Evolutionary conservation across 2,329 filamentous ascomycete species (phyloP), one percentile per base, ranked within the genome.

Genomic region (Talaromyces atroroseus): DNA sequence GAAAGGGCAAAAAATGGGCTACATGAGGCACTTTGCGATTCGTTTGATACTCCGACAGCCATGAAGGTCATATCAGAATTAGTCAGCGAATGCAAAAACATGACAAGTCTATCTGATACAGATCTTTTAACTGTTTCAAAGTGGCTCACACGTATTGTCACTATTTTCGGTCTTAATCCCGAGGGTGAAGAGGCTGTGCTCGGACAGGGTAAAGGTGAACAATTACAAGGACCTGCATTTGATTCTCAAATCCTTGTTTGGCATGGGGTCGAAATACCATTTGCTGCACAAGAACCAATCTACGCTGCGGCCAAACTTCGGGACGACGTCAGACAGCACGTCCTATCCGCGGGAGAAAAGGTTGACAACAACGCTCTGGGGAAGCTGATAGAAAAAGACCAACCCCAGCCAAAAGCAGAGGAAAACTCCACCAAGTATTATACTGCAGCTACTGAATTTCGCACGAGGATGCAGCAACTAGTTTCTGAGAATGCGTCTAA

Each of bases 101-200:
- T 38, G 16, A 70, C 76, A 54, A 76, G 75, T 49, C 68, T 74
- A 7, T 63, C 70, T n/a, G 76, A 78, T 5, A 75, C 78, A 2
- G 71, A 80, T 44, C 76, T 76, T 11, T 70, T 89, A 54, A 90
- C 87, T 5, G 26, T 49, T 23, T 20, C 47, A 36, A 80, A 82
- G 52, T 96, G 89, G 86, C 78, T 96, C 49, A 96, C 92, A 1
- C 84, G 84, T 57, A 87, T 96, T 57, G 84, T 94, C 16, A 87
- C 87, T 59, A 89, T 92, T 60, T 88, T 96, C 59, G 92, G 92
- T 44, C 81, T 96, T 58, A 70, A 81, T 65, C 73, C 74, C 45
- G 63, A 66, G 21, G 66, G 68, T 34, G 85, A 78, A 80, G 24
- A 84, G 85, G 23, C 78, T 85, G 52, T 82, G 85, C 49, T 81